phyloP scores from a whole-genome alignment of 2,329 filamentous ascomycete genomes.

The Byssothecium circinans region DNA sequence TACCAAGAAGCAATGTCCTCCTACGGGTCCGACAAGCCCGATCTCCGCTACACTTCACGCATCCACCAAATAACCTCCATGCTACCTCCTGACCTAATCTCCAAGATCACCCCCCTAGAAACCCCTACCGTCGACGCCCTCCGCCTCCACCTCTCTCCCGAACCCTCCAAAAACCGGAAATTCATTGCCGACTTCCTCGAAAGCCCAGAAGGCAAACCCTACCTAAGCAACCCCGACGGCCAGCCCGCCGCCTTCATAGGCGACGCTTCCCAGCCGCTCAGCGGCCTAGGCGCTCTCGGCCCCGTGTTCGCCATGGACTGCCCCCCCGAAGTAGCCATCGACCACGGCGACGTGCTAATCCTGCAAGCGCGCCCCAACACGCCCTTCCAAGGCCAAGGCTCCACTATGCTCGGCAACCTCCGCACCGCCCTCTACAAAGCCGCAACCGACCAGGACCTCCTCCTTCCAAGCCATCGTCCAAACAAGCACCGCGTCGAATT shows the following conservation, averaged over 20 bases:
- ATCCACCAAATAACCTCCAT: conserved; percentile 68
- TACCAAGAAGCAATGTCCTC: conserved; percentile 77
- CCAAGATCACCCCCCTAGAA: conserved; percentile 71
- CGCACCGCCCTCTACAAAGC: conserved; percentile 69
- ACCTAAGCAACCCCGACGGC: conserved; percentile 72
- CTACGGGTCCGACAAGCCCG: conserved; percentile 92
- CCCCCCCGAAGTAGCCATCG: conserved; percentile 55
- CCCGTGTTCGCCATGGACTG: conserved; percentile 67
- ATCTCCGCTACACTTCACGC: conserved; percentile 73
- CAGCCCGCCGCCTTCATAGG: conserved; percentile 77
- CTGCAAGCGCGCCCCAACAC: conserved; percentile 73
- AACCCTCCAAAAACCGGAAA: conserved; percentile 57
- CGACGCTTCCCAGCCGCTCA: conserved; percentile 72
- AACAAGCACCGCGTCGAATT: conserved; percentile 60
- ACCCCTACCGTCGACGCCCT: conserved; percentile 75
- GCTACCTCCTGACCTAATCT: conserved; percentile 64
- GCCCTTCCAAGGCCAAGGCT: conserved; percentile 67
- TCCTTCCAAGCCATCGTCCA: conserved; percentile 50
- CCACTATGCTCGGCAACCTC: conserved; percentile 70
- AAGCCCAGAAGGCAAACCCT: conserved; percentile 57
- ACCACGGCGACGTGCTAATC: conserved; percentile 74
- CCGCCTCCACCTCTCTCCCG: conserved; percentile 62
- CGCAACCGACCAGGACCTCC: conserved; percentile 64
- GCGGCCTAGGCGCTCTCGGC: conserved; percentile 76
- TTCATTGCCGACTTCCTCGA: conserved; percentile 75